These are phyloP conservation scores for Austroboletus novae-zelandiae DNA, from an alignment of 1,284 basidiomycete genomes.

Conservation along the genomic window DNA sequence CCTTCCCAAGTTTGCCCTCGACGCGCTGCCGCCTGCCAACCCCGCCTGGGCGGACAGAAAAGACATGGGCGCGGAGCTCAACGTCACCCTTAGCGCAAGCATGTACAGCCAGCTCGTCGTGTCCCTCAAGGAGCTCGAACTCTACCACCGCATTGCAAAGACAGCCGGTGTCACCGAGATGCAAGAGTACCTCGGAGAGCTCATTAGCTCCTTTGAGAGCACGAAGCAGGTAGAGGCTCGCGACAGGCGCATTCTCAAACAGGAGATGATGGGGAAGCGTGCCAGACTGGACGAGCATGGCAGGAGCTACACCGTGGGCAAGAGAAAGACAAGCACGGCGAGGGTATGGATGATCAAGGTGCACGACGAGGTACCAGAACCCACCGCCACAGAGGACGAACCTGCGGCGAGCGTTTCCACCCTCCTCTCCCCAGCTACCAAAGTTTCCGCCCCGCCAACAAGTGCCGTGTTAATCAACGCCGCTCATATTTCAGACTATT, in stretches of 20 bases:
- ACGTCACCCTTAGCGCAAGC: conserved; percentile 63
- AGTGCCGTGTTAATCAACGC: conserved; percentile 83
- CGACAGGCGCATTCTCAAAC: conserved; percentile 39
- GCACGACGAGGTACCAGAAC: conserved; percentile 49
- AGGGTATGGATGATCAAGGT: conserved; percentile 94
- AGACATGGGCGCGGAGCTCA: conserved; percentile 58
- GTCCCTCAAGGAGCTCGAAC: conserved; percentile 71
- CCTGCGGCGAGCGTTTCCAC: conserved; percentile 13
- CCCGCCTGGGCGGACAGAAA: conserved; percentile 68
- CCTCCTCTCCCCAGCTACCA: conserved; percentile 19
- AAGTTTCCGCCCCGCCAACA: conserved; percentile 35
- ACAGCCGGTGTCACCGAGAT: conserved; percentile 64
- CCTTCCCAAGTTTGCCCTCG: conserved; percentile 68
- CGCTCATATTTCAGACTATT: conserved; percentile 75
- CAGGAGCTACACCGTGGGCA: conserved; percentile 79
- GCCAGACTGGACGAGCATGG: conserved; percentile 70
- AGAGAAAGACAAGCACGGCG: conserved; percentile 84
- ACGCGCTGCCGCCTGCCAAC: conserved; percentile 55
- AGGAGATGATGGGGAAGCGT: conserved; percentile 40
- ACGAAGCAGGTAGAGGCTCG: conserved; percentile 55
- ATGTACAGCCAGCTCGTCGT: conserved; percentile 70
- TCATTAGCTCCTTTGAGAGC: conserved; percentile 68
- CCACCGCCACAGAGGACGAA: conserved; percentile 14
- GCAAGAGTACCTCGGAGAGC: conserved; percentile 47
- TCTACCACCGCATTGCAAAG: conserved; percentile 67